Percentiles rank a stretch among this genome's conserved stretches.
Conservation (phyloP, 768 basidiomycete species). For the Russula brevipes region DNA sequence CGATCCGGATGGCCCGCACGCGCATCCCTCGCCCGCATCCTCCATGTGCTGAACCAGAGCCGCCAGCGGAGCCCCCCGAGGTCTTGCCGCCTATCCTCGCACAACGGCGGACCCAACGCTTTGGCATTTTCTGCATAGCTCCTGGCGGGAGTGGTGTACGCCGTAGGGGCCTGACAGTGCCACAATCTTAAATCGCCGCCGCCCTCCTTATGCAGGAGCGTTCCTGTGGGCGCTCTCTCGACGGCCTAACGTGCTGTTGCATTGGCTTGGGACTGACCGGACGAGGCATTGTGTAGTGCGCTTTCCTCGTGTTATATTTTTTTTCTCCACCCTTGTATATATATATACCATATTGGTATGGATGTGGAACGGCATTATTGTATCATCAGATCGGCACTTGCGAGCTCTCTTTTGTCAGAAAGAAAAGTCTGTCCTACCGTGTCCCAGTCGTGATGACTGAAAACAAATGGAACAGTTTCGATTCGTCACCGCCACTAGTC, state of each 20-base stretch:
- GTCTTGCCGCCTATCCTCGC: background rate
- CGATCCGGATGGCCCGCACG: constrained; percentile 21
- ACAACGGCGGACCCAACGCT: constrained; percentile 19
- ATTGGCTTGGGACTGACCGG: no score
- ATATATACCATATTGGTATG: background rate
- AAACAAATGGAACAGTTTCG: background rate
- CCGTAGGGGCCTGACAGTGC: constrained; percentile 1
- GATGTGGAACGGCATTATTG: constrained; percentile 13
- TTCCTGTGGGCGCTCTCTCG: background rate
- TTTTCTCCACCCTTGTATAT: background rate
- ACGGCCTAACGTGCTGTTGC: background rate
- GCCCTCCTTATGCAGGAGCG: background rate
- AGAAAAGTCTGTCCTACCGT: background rate
- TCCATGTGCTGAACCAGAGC: background rate
- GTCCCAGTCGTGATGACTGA: background rate
- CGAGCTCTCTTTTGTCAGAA: background rate
- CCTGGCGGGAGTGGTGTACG: background rate
- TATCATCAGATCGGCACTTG: constrained; percentile 1
- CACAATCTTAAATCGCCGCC: constrained; percentile 7
- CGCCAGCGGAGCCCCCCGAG: background rate
- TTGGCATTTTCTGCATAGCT: constrained; percentile 24
- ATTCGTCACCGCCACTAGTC: background rate
- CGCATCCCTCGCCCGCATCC: constrained; percentile 17
- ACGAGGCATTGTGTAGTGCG: background rate
- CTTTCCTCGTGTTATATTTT: background rate